Evolutionary conservation across 1,284 basidiomycete species (phyloP).

Genomic region (Coniferiporia weirii): DNA sequence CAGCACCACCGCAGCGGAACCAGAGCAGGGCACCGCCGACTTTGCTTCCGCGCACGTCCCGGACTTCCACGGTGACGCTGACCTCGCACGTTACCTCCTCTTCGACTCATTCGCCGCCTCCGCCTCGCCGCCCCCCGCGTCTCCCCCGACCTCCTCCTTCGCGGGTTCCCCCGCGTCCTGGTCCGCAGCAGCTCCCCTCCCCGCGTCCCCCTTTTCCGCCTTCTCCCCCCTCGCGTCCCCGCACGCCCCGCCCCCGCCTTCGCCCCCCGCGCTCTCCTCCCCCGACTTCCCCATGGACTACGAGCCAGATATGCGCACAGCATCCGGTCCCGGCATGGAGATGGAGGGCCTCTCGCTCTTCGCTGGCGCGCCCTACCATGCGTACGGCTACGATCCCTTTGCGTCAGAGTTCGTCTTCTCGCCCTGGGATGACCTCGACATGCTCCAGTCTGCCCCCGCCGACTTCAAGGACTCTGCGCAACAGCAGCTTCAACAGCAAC

Average conservation of each 20-base stretch:
- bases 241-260: not conserved
- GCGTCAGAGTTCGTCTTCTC: not conserved
- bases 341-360: not conserved
- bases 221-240: not conserved
- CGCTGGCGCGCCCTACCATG: not conserved
- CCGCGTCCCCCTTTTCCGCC: not conserved
- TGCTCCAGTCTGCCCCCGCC: not conserved
- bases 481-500: not conserved
- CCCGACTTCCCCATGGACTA: no score
- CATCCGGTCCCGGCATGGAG: not conserved
- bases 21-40: conserved; percentile 27
- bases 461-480: not conserved
- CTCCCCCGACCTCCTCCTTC: conserved; percentile 8
- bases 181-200: not conserved
- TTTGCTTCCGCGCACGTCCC: no score
- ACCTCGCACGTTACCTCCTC: conserved; percentile 29
- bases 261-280: not conserved
- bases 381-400: not conserved
- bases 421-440: not conserved
- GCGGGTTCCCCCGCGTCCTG: conserved; percentile 7
- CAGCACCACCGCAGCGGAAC: conserved; percentile 18
- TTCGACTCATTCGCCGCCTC: not conserved
- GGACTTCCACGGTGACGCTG: no score
- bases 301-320: not conserved
- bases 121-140: conserved; percentile 8